Percentiles rank a stretch among this genome's conserved stretches.
Conservation (phyloP, 2,329 filamentous ascomycete species). For the Aschersonia sp. region DNA sequence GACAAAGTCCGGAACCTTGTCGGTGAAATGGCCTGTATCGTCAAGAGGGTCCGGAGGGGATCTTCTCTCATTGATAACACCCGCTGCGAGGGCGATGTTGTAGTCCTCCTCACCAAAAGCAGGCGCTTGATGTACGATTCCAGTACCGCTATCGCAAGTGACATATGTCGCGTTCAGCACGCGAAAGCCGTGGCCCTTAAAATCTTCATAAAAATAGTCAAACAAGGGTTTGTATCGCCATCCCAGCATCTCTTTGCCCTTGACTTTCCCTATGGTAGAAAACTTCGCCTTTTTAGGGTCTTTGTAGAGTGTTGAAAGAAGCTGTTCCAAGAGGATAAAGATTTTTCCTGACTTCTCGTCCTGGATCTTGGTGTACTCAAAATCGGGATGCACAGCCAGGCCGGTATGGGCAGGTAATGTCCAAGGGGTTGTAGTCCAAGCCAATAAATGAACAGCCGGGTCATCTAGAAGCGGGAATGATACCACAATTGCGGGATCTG, state of each 20-base stretch:
- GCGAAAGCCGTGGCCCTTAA: constrained; percentile 70
- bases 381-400: constrained; percentile 65
- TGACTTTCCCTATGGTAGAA: constrained; percentile 51
- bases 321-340: constrained; percentile 71
- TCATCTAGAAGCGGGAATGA: constrained; percentile 73
- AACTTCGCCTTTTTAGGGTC: constrained; percentile 65
- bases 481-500: constrained; percentile 80
- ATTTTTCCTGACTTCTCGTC: constrained; percentile 73
- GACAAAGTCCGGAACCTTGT: constrained; percentile 63
- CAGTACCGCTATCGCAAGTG: constrained; percentile 78
- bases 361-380: constrained; percentile 75
- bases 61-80: constrained; percentile 62
- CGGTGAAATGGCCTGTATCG: constrained; percentile 65
- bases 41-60: constrained; percentile 87
- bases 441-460: constrained; percentile 59
- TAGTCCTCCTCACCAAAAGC: constrained; percentile 97
- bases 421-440: constrained; percentile 84
- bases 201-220: constrained; percentile 78
- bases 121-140: constrained; percentile 86
- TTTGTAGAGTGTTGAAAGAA: constrained; percentile 65
- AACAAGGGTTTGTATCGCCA: constrained; percentile 82
- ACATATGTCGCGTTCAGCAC: constrained; percentile 78
- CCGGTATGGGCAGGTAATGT: constrained; percentile 71
- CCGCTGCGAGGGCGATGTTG: constrained; percentile 59
- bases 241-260: constrained; percentile 52